These are phyloP conservation scores for Rhodotorula sphaerocarpa DNA, from an alignment of 768 basidiomycete genomes.

Conservation along the genomic window DNA sequence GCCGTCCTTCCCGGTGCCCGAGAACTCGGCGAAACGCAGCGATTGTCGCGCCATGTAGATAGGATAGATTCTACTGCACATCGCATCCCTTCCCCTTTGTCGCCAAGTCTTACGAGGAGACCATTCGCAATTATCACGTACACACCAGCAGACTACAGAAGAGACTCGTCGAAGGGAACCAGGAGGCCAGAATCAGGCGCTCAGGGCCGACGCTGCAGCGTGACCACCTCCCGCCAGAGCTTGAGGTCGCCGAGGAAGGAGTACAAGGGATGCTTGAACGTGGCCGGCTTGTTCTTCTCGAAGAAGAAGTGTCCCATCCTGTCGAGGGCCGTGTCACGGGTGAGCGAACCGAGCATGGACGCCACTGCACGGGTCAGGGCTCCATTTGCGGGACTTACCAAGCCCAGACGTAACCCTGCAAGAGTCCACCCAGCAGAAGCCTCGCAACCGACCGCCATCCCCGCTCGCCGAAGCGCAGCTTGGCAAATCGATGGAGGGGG, in stretches of 20 bases:
- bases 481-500: background rate
- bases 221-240: slow-evolving; percentile 17
- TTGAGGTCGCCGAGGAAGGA: slow-evolving; percentile 20
- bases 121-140: too few species aligned
- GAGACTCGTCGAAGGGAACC: too few species aligned
- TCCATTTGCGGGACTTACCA: slow-evolving; percentile 1
- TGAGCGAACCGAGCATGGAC: background rate
- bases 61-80: too few species aligned
- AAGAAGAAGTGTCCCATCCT: slow-evolving; percentile 32
- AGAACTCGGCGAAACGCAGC: too few species aligned
- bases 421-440: slow-evolving; percentile 19
- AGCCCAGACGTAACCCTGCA: slow-evolving; percentile 29
- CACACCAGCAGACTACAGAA: too few species aligned
- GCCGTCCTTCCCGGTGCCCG: too few species aligned
- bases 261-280: slow-evolving; percentile 32
- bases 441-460: slow-evolving; percentile 16
- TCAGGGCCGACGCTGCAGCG: slow-evolving; percentile 1
- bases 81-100: background rate
- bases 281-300: slow-evolving; percentile 27
- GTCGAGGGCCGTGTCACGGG: too few species aligned
- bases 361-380: background rate
- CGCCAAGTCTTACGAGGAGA: too few species aligned
- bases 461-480: slow-evolving; percentile 10
- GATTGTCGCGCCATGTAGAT: too few species aligned
- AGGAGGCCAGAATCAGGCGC: too few species aligned